Percentiles rank a stretch among this genome's conserved stretches.
phyloP scores from a whole-genome alignment of 73 alveolate species.

The Paramecium primaurelia region DNA sequence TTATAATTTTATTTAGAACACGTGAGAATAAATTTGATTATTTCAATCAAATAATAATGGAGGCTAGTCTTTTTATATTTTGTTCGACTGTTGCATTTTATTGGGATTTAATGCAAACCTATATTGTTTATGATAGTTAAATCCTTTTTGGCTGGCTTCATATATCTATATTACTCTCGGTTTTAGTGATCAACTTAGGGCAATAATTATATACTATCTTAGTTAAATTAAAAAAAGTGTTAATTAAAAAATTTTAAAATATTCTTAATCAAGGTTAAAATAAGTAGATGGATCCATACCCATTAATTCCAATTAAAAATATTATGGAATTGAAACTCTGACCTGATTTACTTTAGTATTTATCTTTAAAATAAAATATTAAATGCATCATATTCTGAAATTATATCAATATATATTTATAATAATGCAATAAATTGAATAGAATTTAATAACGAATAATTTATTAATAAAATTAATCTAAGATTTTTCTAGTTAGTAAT shows the following conservation, averaged over 20 bases:
- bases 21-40: not conserved
- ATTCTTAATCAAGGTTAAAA: no score
- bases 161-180: not conserved
- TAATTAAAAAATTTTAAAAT: no score
- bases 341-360: no score
- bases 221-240: not conserved
- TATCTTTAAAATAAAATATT: not conserved
- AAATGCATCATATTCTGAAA: not conserved
- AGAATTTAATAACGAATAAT: not conserved
- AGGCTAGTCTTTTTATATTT: not conserved
- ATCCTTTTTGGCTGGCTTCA: not conserved
- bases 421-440: not conserved
- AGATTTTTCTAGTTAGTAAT: not conserved
- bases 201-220: not conserved
- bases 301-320: not conserved
- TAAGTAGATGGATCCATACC: not conserved
- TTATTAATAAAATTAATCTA: not conserved
- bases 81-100: not conserved
- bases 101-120: not conserved
- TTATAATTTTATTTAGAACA: not conserved
- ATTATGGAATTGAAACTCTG: not conserved
- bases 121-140: not conserved
- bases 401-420: not conserved
- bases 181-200: not conserved
- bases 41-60: not conserved